phyloP scores from a whole-genome alignment of 1,284 basidiomycete genomes.

The Cryptococcus hybrid region DNA sequence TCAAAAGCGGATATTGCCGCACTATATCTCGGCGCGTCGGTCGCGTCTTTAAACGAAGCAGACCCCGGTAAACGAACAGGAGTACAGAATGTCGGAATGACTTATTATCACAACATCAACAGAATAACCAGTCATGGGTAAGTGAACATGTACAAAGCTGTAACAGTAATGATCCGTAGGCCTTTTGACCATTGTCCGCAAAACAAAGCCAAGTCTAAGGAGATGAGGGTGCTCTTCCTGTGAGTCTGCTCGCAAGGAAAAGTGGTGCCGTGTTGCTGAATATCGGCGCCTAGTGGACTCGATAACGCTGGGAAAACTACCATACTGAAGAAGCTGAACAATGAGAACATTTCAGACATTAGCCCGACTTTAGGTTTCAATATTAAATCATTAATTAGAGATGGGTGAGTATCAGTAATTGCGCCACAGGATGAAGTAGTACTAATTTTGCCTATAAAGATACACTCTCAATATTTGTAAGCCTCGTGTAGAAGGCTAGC shows the following conservation, averaged over 20 bases:
- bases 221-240: constrained; percentile 96
- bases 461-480: constrained; percentile 91
- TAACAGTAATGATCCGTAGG: constrained; percentile 52
- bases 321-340: constrained; percentile 90
- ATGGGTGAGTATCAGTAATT: constrained; percentile 62
- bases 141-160: too few species aligned
- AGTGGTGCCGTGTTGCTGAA: neutral
- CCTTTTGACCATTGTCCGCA: constrained; percentile 71
- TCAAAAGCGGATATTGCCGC: too few species aligned
- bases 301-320: constrained; percentile 99
- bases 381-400: constrained; percentile 92
- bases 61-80: too few species aligned
- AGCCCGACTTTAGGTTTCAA: constrained; percentile 98
- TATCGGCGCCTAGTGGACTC: constrained; percentile 80
- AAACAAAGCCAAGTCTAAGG: constrained; percentile 87
- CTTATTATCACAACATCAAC: too few species aligned
- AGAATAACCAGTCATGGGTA: too few species aligned
- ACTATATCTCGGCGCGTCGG: too few species aligned
- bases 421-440: neutral
- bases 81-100: too few species aligned
- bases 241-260: constrained; percentile 50
- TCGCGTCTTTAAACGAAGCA: too few species aligned
- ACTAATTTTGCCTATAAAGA: constrained; percentile 51
- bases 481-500: constrained; percentile 34
- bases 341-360: constrained; percentile 80